Evolutionary conservation across 345 rosid species (phyloP), one percentile per base, ranked within the genome.

Genomic region (Sonneratia caseolaris): DNA sequence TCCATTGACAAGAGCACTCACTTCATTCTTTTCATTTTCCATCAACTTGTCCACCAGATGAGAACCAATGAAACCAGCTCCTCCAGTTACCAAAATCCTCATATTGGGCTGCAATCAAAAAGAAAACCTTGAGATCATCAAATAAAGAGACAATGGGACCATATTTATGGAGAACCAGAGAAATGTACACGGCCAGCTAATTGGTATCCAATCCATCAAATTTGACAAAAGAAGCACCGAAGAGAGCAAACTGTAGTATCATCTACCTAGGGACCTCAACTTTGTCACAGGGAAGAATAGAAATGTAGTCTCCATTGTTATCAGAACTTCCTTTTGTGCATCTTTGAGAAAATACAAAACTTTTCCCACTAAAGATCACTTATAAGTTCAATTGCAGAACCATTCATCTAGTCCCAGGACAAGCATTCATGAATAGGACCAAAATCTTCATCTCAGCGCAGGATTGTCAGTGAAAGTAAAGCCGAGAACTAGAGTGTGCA

Each of bases 31-130:
- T 74, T 90, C 98, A 71, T 92, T 92, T 76, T 92, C 96, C 99
- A 92, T 95, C 9, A 90, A 82, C 79, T 72, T 90, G 85, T 95
- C 99, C 70, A 92, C 99, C 68, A 95, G 80, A 74, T 95, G 99
- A 43, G 99, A 95, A 13, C 99, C 98, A 27, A 95, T 95, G 83
- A 90, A 95, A 32, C 99, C 98, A 78, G 99, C 99, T 78, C 99
- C 99, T 70, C 99, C 99, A 15, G 92, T 83, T 38, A 95, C 79
- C 81, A 95, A 81, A 80, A 95, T 95, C 75, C 99, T 90, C 97
- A 92, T 90, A 76, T 95, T 95, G 37, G 99, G 82, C 99, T 95
- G 85, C 77, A 72, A 77, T 70, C 36, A 71, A 64, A 45, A 35
- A 32, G 65, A 37, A 48, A 62, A 35, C 16, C 27, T 35, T 62